Evolutionary conservation across 768 basidiomycete genomes (phyloP).

Genomic region (Hericium rajendrae): DNA sequence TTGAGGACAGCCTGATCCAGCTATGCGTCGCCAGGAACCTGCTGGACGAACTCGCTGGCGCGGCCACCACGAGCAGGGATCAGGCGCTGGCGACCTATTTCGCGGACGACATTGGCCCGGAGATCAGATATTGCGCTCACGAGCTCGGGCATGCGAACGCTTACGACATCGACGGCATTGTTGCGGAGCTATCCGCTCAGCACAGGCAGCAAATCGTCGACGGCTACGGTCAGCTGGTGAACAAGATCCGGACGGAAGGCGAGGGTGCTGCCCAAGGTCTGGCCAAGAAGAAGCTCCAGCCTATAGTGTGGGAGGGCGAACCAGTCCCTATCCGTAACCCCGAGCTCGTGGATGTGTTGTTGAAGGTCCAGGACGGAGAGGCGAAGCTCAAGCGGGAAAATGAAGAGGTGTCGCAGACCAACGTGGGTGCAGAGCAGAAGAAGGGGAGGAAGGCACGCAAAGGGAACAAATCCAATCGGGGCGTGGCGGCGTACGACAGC

Average conservation of each 20-base stretch:
- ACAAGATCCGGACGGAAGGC: constrained; percentile 38
- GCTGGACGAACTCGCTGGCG: constrained; percentile 54
- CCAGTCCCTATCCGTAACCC: constrained; percentile 82
- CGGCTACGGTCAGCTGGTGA: constrained; percentile 45
- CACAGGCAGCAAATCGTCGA: constrained; percentile 55
- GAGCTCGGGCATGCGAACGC: constrained; percentile 69
- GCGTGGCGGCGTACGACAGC: constrained; percentile 81
- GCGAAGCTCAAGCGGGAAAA: constrained; percentile 37
- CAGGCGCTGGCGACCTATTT: constrained; percentile 82
- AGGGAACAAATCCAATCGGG: constrained; percentile 47
- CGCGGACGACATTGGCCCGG: constrained; percentile 80
- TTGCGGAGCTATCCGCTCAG: constrained; percentile 47
- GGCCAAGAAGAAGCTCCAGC: constrained; percentile 45
- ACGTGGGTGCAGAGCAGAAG: constrained; percentile 21
- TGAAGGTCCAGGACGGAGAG: constrained; percentile 76
- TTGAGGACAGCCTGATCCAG: constrained; percentile 65
- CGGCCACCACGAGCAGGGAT: constrained; percentile 65
- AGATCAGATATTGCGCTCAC: constrained; percentile 90
- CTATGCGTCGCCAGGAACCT: constrained; percentile 71
- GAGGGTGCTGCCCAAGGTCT: constrained; percentile 25
- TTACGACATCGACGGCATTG: constrained; percentile 76
- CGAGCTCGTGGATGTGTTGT: constrained; percentile 80
- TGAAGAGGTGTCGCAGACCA: constrained; percentile 12
- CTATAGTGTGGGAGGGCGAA: constrained; percentile 72
- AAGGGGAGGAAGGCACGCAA: constrained; percentile 29